Conservation (phyloP, 768 basidiomycete species). For the Harrya chromipes region DNA sequence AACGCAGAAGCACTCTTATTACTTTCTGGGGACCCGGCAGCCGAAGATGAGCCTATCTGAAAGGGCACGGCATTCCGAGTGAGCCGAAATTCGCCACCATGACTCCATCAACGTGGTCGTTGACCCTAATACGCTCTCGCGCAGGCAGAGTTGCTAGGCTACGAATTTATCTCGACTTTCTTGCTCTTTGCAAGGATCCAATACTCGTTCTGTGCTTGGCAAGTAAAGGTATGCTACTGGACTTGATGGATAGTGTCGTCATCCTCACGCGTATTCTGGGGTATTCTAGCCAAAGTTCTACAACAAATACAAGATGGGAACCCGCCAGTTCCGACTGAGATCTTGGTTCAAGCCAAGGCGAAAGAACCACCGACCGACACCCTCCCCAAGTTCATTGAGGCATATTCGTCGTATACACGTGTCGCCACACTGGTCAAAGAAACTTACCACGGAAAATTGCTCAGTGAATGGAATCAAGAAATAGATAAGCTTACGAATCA, state of each 20-base stretch:
- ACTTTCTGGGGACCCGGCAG: slow-evolving; percentile 71
- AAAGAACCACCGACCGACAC: slow-evolving; percentile 78
- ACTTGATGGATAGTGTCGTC: slow-evolving; percentile 2
- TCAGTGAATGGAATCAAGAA: slow-evolving; percentile 79
- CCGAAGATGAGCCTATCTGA: slow-evolving; percentile 86
- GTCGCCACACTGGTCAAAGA: slow-evolving; percentile 84
- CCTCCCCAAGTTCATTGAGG: slow-evolving; percentile 61
- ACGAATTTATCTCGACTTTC: slow-evolving; percentile 95
- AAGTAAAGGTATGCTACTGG: slow-evolving; percentile 65
- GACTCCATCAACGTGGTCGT: neutral
- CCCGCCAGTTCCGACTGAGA: slow-evolving; percentile 63
- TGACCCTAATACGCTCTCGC: slow-evolving; percentile 4
- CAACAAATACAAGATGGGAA: slow-evolving; percentile 65
- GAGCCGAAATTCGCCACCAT: slow-evolving; percentile 13
- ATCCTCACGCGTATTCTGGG: slow-evolving; percentile 11
- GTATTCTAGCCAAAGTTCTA: slow-evolving; percentile 76
- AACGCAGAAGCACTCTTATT: slow-evolving; percentile 69
- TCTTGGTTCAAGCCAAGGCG: slow-evolving; percentile 72
- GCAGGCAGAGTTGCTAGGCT: slow-evolving; percentile 95
- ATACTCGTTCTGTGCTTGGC: slow-evolving; percentile 81
- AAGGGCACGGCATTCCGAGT: slow-evolving; percentile 94
- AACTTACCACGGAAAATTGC: slow-evolving; percentile 77
- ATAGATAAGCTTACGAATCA: slow-evolving; percentile 52
- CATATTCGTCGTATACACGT: slow-evolving; percentile 57
- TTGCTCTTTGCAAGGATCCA: slow-evolving; percentile 75